Conservation (phyloP, 352 stramenopile species). For the Globisporangium orthogonon region DNA sequence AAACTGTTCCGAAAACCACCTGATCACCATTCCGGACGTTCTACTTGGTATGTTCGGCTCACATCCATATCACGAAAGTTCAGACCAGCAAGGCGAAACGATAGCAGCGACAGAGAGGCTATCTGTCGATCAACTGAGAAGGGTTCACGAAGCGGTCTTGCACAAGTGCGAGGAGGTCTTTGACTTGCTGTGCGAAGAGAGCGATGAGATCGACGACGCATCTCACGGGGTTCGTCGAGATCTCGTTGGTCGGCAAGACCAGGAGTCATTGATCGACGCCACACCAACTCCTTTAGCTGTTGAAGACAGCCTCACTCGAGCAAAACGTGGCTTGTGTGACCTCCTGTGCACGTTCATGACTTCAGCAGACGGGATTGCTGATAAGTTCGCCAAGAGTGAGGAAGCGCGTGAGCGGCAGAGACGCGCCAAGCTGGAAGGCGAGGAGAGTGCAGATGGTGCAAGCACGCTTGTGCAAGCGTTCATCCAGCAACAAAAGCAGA, state of each 20-base stretch:
- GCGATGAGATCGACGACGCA: slow-evolving; percentile 13
- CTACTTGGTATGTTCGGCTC: slow-evolving; percentile 29
- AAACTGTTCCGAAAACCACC: not conserved
- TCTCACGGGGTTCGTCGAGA: not conserved
- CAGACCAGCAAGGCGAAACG: slow-evolving; percentile 8
- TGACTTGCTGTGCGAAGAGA: slow-evolving; percentile 47
- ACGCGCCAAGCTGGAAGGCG: slow-evolving; percentile 13
- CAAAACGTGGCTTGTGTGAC: slow-evolving; percentile 30
- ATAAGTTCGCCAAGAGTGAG: slow-evolving; percentile 40
- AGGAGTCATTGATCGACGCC: not conserved
- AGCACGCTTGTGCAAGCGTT: slow-evolving; percentile 36
- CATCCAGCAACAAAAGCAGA: slow-evolving; percentile 43
- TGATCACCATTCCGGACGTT: slow-evolving; percentile 39
- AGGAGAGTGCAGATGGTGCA: slow-evolving; percentile 15
- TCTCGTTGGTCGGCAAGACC: not conserved
- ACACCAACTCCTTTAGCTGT: not conserved
- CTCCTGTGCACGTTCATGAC: slow-evolving; percentile 39
- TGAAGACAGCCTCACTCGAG: slow-evolving; percentile 2
- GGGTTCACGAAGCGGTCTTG: slow-evolving; percentile 23
- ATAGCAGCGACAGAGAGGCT: not conserved
- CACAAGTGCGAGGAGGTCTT: slow-evolving; percentile 51
- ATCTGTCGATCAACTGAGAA: slow-evolving; percentile 14
- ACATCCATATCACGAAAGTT: slow-evolving; percentile 10
- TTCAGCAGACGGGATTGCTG: slow-evolving; percentile 33
- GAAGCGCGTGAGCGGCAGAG: slow-evolving; percentile 19